These are phyloP conservation scores for Ganoderma meredithae DNA, from an alignment of 1,284 basidiomycete species.

Conservation along the genomic window DNA sequence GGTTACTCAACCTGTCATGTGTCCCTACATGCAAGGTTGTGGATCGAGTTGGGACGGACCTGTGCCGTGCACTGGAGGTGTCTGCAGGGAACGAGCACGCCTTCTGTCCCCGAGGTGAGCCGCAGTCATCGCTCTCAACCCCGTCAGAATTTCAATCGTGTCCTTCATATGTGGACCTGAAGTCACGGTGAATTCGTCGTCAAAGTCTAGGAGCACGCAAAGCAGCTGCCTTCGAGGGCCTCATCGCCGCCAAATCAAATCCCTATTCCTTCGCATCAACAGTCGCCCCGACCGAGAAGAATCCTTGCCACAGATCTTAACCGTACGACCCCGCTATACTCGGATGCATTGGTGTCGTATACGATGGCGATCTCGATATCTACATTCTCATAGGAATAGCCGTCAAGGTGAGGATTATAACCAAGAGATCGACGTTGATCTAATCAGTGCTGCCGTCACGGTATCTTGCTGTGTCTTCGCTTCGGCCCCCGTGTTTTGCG, in stretches of 20 bases:
- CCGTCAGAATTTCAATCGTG: neutral
- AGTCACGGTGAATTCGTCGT: neutral
- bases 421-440: neutral
- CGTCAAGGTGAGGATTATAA: neutral
- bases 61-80: neutral
- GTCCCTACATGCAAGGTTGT: neutral
- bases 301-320: neutral
- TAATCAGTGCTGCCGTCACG: neutral
- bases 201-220: neutral
- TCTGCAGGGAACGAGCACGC: neutral
- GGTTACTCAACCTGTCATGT: neutral
- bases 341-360: neutral
- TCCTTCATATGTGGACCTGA: neutral
- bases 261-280: neutral
- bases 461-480: neutral
- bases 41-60: neutral
- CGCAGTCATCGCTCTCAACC: neutral
- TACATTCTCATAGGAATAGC: neutral
- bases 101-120: neutral
- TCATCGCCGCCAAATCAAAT: neutral
- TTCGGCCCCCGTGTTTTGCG: conserved; percentile 28
- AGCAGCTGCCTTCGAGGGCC: neutral
- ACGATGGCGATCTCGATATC: neutral
- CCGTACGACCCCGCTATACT: neutral
- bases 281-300: neutral